Percentiles rank a stretch among this genome's conserved stretches.
Evolutionary conservation across 176 grass and related monocot genomes (phyloP).

Genomic region (Avena eriantha): DNA sequence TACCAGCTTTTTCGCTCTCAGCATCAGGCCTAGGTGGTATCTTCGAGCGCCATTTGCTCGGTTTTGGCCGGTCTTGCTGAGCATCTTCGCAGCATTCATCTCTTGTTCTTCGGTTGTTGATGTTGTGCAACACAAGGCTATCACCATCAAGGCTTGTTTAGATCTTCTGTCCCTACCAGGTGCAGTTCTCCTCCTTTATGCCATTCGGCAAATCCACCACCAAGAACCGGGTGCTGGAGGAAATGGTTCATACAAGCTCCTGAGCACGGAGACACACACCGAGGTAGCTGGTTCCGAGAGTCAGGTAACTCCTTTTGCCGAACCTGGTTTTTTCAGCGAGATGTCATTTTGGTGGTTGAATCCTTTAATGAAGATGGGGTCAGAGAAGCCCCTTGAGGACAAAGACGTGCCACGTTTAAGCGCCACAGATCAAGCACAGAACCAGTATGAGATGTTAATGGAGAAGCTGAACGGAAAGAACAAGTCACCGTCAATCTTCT

Average conservation of each 20-base stretch:
- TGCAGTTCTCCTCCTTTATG: constrained; percentile 48
- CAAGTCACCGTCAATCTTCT: too few relatives aligned
- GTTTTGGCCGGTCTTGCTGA: constrained; percentile 43
- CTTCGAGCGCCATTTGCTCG: constrained; percentile 40
- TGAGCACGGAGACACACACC: constrained; percentile 42
- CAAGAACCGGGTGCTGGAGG: constrained; percentile 33
- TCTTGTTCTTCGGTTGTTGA: constrained; percentile 53
- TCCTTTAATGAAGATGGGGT: constrained; percentile 85
- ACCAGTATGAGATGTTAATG: constrained; percentile 59
- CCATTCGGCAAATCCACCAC: constrained; percentile 9
- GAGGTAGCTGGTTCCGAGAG: constrained; percentile 37
- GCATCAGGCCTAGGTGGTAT: constrained; percentile 34
- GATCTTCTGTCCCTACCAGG: constrained; percentile 68
- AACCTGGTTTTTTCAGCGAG: constrained; percentile 60
- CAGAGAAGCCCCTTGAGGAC: constrained; percentile 80
- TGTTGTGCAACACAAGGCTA: constrained; percentile 39
- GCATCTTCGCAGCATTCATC: constrained; percentile 48
- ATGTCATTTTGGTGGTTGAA: constrained; percentile 96
- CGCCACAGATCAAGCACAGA: constrained; percentile 54
- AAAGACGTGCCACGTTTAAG: constrained; percentile 77
- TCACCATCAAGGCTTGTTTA: constrained; percentile 48
- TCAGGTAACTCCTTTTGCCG: constrained; percentile 58
- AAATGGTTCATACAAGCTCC: constrained; percentile 53
- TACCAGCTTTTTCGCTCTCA: constrained; percentile 34
- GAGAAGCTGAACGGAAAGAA: constrained; percentile 62